Conservation (phyloP, 2,329 filamentous ascomycete genomes). For the Eutypella sp. region DNA sequence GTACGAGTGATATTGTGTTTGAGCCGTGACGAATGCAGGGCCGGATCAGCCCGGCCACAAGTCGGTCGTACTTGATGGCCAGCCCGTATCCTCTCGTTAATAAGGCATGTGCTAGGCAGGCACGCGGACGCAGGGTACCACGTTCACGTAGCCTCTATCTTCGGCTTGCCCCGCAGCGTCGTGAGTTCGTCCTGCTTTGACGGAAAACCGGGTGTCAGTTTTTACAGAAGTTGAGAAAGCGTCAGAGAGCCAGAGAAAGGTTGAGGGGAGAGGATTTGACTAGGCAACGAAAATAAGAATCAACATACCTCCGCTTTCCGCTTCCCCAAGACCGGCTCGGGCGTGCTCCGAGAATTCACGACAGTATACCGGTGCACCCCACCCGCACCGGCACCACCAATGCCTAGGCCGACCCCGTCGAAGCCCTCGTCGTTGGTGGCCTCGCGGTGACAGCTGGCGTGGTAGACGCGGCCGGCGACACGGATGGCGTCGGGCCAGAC, state of each 20-base stretch:
- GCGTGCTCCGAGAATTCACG: conserved; percentile 43
- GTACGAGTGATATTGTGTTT: too few relatives aligned
- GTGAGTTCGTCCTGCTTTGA: conserved; percentile 30
- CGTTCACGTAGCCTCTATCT: conserved; percentile 23
- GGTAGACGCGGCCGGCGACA: conserved; percentile 75
- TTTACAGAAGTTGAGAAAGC: background rate
- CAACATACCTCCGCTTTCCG: conserved; percentile 64
- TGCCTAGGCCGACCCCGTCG: conserved; percentile 26
- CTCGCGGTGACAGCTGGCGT: conserved; percentile 85
- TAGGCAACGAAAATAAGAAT: background rate
- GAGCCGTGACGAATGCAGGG: too few relatives aligned
- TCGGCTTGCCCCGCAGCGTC: conserved; percentile 23
- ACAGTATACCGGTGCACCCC: conserved; percentile 8
- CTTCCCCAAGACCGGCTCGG: conserved; percentile 66
- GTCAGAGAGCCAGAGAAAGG: background rate
- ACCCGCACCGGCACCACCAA: conserved; percentile 12
- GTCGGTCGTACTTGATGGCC: background rate
- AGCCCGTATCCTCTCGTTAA: too few relatives aligned
- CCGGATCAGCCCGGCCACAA: too few relatives aligned
- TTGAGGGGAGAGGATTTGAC: too few relatives aligned
- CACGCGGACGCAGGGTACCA: too few relatives aligned
- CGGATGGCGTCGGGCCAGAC: conserved; percentile 89
- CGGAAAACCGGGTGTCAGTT: conserved; percentile 15
- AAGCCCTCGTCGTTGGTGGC: conserved; percentile 61
- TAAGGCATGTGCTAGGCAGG: too few relatives aligned